Conservation (phyloP, 306 rosid species). For the Aeschynomene evenia region DNA sequence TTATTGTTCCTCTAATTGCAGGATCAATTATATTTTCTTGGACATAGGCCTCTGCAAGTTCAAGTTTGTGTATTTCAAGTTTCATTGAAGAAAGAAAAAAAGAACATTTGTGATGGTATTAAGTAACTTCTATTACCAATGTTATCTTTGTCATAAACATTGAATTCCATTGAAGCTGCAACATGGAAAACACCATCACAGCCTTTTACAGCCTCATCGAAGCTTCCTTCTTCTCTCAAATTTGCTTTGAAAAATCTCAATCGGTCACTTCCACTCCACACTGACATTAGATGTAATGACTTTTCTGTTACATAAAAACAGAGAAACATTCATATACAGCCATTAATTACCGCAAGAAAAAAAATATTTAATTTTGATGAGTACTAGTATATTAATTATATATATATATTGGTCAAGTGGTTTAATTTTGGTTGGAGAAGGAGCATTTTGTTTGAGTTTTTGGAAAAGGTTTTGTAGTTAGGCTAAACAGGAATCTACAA, state of each 20-base stretch:
- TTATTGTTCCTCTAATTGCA: conserved; percentile 60
- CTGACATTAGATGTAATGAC: conserved; percentile 51
- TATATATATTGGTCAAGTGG: too few relatives aligned
- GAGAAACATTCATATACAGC: background rate
- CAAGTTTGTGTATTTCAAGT: background rate
- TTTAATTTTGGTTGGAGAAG: too few relatives aligned
- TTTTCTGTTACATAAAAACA: conserved; percentile 51
- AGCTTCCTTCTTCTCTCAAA: conserved; percentile 69
- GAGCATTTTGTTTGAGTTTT: too few relatives aligned
- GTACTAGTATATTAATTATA: too few relatives aligned
- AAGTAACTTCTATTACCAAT: too few relatives aligned
- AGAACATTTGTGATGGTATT: background rate
- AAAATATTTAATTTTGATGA: too few relatives aligned
- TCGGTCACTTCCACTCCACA: conserved; percentile 48
- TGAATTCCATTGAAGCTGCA: conserved; percentile 74
- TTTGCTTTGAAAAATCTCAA: conserved; percentile 67
- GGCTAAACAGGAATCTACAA: too few relatives aligned
- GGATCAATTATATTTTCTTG: conserved; percentile 53
- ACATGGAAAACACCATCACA: conserved; percentile 75
- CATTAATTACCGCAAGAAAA: background rate
- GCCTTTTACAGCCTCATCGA: conserved; percentile 67
- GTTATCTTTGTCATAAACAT: conserved; percentile 42
- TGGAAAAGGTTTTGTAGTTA: too few relatives aligned
- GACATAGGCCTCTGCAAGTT: conserved; percentile 53
- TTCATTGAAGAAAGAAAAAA: background rate